Percentiles rank a stretch among this genome's conserved stretches.
These are phyloP conservation scores for Neurospora discreta DNA, from an alignment of 495 filamentous ascomycete genomes.

Conservation along the genomic window DNA sequence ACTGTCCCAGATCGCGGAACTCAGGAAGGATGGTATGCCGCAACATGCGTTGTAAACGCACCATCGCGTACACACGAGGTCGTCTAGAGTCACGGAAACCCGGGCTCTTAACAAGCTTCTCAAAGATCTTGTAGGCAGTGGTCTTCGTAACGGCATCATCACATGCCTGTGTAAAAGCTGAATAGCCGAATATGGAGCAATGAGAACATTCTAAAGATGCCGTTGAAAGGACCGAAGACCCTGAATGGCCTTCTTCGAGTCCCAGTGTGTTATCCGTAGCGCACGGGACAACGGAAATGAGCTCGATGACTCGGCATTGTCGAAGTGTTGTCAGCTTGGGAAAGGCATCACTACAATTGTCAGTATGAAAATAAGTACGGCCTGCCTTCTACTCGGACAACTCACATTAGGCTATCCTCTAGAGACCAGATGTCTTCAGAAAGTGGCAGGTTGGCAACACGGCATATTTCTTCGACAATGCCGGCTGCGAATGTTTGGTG, in stretches of 20 bases:
- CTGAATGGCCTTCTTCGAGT: not conserved
- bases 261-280: conserved; percentile 23
- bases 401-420: not conserved
- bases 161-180: not conserved
- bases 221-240: too few species aligned
- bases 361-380: not conserved
- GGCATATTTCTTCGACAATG: conserved; percentile 13
- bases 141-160: conserved; percentile 5
- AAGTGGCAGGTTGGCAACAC: conserved; percentile 11
- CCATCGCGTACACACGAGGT: conserved; percentile 61
- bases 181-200: conserved; percentile 7
- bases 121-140: conserved; percentile 39
- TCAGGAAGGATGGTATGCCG: conserved; percentile 46
- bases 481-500: conserved; percentile 4
- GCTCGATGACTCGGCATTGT: conserved; percentile 23
- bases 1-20: conserved; percentile 54
- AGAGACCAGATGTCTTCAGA: conserved; percentile 1
- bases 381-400: not conserved
- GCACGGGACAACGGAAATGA: conserved; percentile 25
- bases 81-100: conserved; percentile 48
- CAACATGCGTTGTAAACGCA: conserved; percentile 54
- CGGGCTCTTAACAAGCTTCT: conserved; percentile 42
- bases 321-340: conserved; percentile 14
- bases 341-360: conserved; percentile 16
- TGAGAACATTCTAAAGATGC: conserved; percentile 10